Base-by-base conservation (phyloP, 495 filamentous ascomycete genomes). In the Penicillium verhagenii region DNA sequence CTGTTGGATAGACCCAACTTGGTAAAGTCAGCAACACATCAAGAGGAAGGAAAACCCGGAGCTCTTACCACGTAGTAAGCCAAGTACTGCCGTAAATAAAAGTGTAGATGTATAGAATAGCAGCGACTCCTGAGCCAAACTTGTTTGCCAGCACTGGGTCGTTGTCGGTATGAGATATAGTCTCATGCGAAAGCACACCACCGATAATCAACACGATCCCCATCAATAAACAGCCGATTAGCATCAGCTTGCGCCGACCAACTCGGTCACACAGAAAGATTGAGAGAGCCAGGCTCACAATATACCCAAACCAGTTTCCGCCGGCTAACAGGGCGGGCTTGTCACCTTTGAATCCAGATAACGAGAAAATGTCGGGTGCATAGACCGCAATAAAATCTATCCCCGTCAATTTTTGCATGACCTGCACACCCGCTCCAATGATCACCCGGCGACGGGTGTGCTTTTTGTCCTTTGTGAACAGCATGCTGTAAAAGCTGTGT, bases 51-150 rank as follows among this genome's bases (percentile, higher is more conserved):
- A n/a, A n/a, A n/a, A n/a, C n/a, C n/a, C n/a, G n/a, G n/a, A n/a
- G n/a, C 9, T 53, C 46, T 53, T 70, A 79, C 16, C 70, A 71
- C 14, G 69, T 72, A 6, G 75, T 78, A 23, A 76, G 65, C 73
- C 76, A 79, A 2, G 75, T 79, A 33, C 73, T 71, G 13, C 73
- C 76, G 44, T 76, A 77, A 10, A 72, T 73, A 14, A 72, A 70
- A 3, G 74, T 75, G 58, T 78, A 77, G 16, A 79, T 60, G 62
- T 76, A 77, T 14, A 76, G 58, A 52, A 77, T 63, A 20, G 72
- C 61, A 3, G 72, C 70, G 4, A 77, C 76, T 18, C 70, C 76
- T 23, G 71, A 57, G 6, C 57, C 57, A 25, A 31, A 60, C 19
- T 50, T 37, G 24, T 18, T 54, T 10, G 53, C 51, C 26, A 54